Conservation (phyloP, 805 yeast genomes). For the Metschnikowia rubicola region DNA sequence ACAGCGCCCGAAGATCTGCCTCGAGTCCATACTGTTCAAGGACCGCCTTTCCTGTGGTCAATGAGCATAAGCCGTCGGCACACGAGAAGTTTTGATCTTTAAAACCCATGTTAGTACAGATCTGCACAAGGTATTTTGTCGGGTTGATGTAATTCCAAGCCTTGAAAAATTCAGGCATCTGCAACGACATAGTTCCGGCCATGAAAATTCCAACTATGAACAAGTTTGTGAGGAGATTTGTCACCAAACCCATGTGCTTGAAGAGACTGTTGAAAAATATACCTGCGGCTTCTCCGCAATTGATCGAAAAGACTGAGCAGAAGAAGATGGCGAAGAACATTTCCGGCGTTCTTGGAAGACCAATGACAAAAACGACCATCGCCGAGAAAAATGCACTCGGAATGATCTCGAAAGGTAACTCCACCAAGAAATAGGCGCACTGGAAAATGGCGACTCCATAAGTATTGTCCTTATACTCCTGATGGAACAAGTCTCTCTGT, state of each 20-base stretch:
- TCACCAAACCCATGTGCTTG: conserved; percentile 74
- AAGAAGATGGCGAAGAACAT: conserved; percentile 66
- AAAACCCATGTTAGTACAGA: conserved; percentile 59
- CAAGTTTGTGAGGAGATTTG: conserved; percentile 64
- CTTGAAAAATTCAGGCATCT: conserved; percentile 65
- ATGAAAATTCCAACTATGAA: conserved; percentile 71
- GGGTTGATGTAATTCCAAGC: conserved; percentile 80
- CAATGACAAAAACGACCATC: conserved; percentile 65
- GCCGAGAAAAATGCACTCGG: conserved; percentile 57
- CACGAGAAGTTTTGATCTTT: conserved; percentile 50
- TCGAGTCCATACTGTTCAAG: conserved; percentile 48
- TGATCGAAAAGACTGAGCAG: conserved; percentile 50
- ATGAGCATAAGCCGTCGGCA: conserved; percentile 41
- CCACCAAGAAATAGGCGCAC: conserved; percentile 54
- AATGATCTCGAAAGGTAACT: conserved; percentile 64
- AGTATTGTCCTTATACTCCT: conserved; percentile 71
- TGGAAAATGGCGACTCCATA: conserved; percentile 67
- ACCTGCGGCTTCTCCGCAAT: conserved; percentile 84
- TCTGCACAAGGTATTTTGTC: conserved; percentile 63
- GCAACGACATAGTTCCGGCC: conserved; percentile 80
- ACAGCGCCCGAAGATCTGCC: conserved; percentile 32
- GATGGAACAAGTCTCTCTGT: conserved; percentile 72
- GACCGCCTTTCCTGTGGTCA: conserved; percentile 54
- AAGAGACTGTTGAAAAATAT: conserved; percentile 73
- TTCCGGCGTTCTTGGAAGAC: conserved; percentile 63